Conservation (phyloP, 176 grass and related monocot species). For the Poa annua region DNA sequence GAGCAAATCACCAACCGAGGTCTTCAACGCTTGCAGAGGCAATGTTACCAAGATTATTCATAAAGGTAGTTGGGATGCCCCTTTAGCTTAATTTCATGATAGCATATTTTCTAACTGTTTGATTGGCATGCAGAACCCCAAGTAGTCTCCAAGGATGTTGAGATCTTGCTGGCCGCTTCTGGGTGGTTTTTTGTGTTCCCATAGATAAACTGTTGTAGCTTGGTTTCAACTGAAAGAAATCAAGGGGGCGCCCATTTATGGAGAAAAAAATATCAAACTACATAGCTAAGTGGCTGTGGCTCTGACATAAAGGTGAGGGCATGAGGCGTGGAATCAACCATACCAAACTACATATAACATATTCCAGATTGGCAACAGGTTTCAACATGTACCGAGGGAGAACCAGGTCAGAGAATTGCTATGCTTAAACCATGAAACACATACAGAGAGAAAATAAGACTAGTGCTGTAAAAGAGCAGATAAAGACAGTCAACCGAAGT, state of each 20-base stretch:
- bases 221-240: neutral
- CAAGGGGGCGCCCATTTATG: neutral
- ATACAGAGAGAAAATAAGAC: neutral
- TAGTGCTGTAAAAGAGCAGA: neutral
- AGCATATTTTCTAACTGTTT: neutral
- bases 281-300: neutral
- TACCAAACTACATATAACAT: neutral
- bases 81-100: neutral
- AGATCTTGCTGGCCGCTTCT: neutral
- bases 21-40: neutral
- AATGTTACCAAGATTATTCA: neutral
- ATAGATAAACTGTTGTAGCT: neutral
- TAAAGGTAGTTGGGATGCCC: neutral
- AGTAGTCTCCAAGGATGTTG: neutral
- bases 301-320: neutral
- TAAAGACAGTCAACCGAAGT: constrained; percentile 16
- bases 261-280: too few relatives aligned
- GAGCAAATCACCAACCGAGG: neutral
- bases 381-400: neutral
- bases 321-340: neutral
- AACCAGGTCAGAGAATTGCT: constrained; percentile 1
- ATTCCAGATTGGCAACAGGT: constrained; percentile 5
- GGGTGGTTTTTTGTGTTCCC: neutral
- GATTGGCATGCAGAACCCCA: constrained; percentile 2
- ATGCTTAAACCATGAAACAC: neutral